Conservation (phyloP, 768 basidiomycete genomes). For the Phanerodontia chrysosporium region DNA sequence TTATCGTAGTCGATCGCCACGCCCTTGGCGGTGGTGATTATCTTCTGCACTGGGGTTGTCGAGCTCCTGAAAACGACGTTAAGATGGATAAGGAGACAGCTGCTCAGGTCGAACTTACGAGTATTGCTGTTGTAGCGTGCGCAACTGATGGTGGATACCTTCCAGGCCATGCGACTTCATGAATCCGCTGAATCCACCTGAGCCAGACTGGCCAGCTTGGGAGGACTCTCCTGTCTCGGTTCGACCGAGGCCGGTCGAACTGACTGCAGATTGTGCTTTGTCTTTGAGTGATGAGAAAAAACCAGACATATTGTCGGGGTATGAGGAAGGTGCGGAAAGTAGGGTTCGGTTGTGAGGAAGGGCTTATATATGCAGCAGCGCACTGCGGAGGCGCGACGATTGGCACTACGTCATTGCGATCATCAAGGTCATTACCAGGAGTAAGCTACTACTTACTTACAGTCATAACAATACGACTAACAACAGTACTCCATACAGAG, state of each 20-base stretch:
- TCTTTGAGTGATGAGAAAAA: constrained; percentile 68
- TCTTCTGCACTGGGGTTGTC: constrained; percentile 66
- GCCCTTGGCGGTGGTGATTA: constrained; percentile 77
- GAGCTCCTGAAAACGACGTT: constrained; percentile 31
- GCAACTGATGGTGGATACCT: constrained; percentile 66
- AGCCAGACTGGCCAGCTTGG: constrained; percentile 28
- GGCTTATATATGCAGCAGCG: constrained; percentile 4
- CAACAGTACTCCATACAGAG: background rate
- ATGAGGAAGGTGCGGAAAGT: constrained; percentile 8
- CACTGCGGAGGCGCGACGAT: background rate
- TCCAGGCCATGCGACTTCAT: constrained; percentile 41
- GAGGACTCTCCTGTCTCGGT: constrained; percentile 15
- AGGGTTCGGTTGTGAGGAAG: constrained; percentile 13
- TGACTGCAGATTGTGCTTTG: constrained; percentile 72
- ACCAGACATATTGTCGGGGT: constrained; percentile 39
- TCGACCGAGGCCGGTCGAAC: constrained; percentile 26
- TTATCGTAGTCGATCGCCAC: constrained; percentile 71
- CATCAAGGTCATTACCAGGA: background rate
- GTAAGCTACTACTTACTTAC: constrained; percentile 3
- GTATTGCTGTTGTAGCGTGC: constrained; percentile 73
- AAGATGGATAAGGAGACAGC: background rate
- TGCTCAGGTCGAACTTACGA: constrained; percentile 35
- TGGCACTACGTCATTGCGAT: constrained; percentile 8
- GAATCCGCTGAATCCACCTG: constrained; percentile 11
- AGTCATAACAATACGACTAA: constrained; percentile 2